Evolutionary conservation across 1,284 basidiomycete species (phyloP).

Genomic region (Apiotrichum veenhuisii): DNA sequence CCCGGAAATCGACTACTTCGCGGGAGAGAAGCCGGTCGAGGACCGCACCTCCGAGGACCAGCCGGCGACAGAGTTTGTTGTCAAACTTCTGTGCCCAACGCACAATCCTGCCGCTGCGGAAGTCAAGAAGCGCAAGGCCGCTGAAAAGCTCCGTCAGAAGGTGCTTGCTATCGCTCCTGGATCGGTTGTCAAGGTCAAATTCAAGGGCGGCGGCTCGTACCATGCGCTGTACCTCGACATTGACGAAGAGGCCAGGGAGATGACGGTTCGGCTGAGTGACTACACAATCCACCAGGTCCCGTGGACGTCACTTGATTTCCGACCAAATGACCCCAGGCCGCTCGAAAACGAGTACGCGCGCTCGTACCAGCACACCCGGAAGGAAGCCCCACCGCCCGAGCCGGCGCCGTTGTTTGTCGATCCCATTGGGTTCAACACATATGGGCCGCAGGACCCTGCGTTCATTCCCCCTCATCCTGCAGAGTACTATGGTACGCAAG

Average conservation of each 20-base stretch:
- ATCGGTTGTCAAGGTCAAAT: constrained; percentile 72
- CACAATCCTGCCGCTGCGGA: constrained; percentile 69
- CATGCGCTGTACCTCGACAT: constrained; percentile 71
- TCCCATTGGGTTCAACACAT: not conserved
- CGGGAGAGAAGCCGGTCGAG: constrained; percentile 15
- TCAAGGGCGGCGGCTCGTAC: constrained; percentile 69
- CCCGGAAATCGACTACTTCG: constrained; percentile 24
- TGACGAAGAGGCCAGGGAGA: constrained; percentile 61
- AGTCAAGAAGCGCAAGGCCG: constrained; percentile 8
- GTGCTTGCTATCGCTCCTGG: constrained; percentile 65
- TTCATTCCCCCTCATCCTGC: not conserved
- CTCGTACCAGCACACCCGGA: constrained; percentile 17
- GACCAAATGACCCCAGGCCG: constrained; percentile 8
- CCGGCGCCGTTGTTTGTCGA: not conserved
- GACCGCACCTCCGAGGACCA: not conserved
- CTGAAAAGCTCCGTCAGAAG: constrained; percentile 55
- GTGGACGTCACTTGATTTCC: constrained; percentile 19
- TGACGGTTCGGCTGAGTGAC: constrained; percentile 56
- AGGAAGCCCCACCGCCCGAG: not conserved
- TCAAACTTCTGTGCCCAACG: constrained; percentile 69
- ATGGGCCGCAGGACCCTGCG: not conserved
- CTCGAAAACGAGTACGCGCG: constrained; percentile 21
- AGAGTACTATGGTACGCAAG: not conserved
- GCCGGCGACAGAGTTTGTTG: constrained; percentile 56
- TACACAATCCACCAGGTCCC: constrained; percentile 1